A percentile compares a stretch with the other conserved stretches of the same genome.
phyloP scores from a whole-genome alignment of 176 grass and related monocot species.

The Phragmites australis region DNA sequence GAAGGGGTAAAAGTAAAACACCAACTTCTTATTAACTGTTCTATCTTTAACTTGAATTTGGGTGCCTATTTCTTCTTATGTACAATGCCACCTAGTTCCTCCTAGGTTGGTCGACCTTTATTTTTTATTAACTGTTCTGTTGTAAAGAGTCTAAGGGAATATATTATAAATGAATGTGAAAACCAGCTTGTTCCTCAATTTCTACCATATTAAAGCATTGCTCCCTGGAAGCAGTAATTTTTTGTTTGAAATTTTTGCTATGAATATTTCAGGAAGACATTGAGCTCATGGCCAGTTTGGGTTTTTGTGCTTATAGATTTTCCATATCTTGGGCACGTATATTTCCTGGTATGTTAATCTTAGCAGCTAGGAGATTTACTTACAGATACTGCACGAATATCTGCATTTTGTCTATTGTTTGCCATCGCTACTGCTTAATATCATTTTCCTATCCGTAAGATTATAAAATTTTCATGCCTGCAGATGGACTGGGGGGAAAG shows the following conservation, averaged over 20 bases:
- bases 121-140: background rate
- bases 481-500: constrained; percentile 88
- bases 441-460: background rate
- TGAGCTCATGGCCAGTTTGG: constrained; percentile 84
- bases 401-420: constrained; percentile 10
- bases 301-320: constrained; percentile 91
- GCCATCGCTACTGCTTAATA: background rate
- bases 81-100: no score
- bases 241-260: constrained; percentile 29
- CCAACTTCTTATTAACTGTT: background rate
- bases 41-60: no score
- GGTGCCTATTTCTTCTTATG: no score
- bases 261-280: constrained; percentile 82
- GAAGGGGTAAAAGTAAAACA: background rate
- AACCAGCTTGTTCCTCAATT: background rate
- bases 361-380: constrained; percentile 4
- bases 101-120: no score
- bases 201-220: background rate
- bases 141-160: background rate
- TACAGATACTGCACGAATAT: background rate
- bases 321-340: constrained; percentile 96
- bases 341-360: constrained; percentile 81
- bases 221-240: constrained; percentile 29
- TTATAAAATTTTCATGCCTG: constrained; percentile 39
- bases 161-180: background rate